These are phyloP conservation scores for Austroboletus novae-zelandiae DNA, from an alignment of 1,284 basidiomycete genomes.

Conservation along the genomic window DNA sequence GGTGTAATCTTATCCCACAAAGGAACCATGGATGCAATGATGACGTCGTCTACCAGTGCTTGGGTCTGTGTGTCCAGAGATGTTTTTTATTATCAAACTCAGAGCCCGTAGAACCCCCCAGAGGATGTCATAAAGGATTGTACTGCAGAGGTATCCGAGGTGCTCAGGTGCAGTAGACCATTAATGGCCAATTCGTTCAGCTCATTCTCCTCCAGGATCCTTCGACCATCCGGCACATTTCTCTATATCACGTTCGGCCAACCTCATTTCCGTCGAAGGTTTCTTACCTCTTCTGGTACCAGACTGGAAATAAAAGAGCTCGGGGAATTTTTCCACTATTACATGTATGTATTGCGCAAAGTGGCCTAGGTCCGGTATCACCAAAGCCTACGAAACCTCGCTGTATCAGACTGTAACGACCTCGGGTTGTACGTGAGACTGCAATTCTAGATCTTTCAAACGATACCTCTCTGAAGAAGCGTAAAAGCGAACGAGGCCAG, in stretches of 20 bases:
- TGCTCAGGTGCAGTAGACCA: conserved; percentile 52
- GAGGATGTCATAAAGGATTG: conserved; percentile 75
- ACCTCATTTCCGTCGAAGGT: conserved; percentile 83
- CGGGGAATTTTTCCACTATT: conserved; percentile 85
- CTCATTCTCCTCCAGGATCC: conserved; percentile 48
- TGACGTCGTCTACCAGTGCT: conserved; percentile 84
- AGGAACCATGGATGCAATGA: conserved; percentile 94
- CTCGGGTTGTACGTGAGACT: neutral
- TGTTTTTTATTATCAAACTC: neutral
- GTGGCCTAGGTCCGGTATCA: neutral
- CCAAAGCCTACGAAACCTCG: neutral
- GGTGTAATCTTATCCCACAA: neutral
- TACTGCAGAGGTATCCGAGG: conserved; percentile 79
- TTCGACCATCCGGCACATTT: conserved; percentile 65
- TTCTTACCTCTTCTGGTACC: conserved; percentile 52
- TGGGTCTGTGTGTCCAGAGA: conserved; percentile 58
- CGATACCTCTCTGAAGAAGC: conserved; percentile 8
- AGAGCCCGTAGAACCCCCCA: conserved; percentile 66
- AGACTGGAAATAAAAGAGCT: conserved; percentile 62
- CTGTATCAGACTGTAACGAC: neutral
- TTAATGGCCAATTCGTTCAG: neutral
- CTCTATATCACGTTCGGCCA: conserved; percentile 90
- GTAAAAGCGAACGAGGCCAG: conserved; percentile 26
- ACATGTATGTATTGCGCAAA: conserved; percentile 61
- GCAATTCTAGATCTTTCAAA: conserved; percentile 13